Base-by-base conservation (phyloP, 139 green algal genomes). In the Deuterostichococcus epilithicus region DNA sequence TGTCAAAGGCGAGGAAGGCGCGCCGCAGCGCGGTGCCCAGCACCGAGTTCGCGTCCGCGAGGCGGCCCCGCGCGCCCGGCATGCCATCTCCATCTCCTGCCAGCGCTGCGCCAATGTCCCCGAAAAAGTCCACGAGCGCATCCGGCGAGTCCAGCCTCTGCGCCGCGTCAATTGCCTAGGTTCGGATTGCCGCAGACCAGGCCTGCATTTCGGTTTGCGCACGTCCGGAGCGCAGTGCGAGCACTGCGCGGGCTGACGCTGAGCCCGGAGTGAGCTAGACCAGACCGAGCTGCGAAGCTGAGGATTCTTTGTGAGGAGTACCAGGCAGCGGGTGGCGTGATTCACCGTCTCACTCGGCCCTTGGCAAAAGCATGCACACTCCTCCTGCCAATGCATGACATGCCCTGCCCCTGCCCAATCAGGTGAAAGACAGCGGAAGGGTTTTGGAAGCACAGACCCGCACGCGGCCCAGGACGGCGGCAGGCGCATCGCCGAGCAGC, bases 21-120 rank as follows among this genome's bases (percentile, higher is more conserved):
- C 75, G 73, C 28, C 82, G 80, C 25, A 89, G 39, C 70, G 82
- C 87, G 0, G 84, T 47, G 3, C 85, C 85, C 39, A 89, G 33
- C 15, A 68, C 73, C 5, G 66, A 77, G 37, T 60, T 70, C 35
- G 44, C 52, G 28, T 83, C 74, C 15, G 68, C 32, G 33, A 60
- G 22, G 5, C 25, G 3, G 26, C 45, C 1, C 59, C 13, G 25
- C 25, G 32, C 47, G 1, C 32, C 38, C 32, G 72, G n/a, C 20
- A 44, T 30, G 72, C 72, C 47, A 42, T n/a, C n/a, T n/a, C 63
- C 47, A 36, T 37, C 72, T 36, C 5, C 5, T 3, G 70, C 22
- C 34, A 77, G 44, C 18, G 74, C 38, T 30, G 67, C 38, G 3
- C n/a, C 59, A 18, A 81, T 45, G 36, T 73, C 69, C 26, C 37